Evolutionary conservation across 805 yeast genomes (phyloP).

Genomic region (Phaffomyces opuntiae): DNA sequence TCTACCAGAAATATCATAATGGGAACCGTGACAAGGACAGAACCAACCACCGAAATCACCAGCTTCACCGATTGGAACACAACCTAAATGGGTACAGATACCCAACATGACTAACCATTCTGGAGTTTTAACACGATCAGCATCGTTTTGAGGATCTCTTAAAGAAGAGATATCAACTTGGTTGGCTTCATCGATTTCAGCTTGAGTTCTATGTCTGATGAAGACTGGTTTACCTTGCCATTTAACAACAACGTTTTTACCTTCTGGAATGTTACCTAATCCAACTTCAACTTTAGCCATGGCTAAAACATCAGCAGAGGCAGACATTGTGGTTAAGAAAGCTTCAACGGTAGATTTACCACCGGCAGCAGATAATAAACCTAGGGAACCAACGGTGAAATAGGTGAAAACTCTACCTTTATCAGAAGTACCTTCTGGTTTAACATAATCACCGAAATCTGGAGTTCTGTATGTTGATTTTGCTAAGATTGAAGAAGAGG

Average conservation of each 20-base stretch:
- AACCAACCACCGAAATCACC: conserved; percentile 99
- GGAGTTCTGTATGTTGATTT: conserved; percentile 87
- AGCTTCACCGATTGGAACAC: conserved; percentile 99
- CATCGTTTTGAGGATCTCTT: conserved; percentile 92
- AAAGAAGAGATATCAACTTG: conserved; percentile 63
- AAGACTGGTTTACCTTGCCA: conserved; percentile 99
- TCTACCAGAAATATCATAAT: conserved; percentile 99
- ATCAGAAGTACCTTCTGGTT: conserved; percentile 63
- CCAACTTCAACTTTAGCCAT: conserved; percentile 99
- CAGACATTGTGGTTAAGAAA: conserved; percentile 88
- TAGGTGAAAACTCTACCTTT: conserved; percentile 82
- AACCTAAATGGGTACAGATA: conserved; percentile 99
- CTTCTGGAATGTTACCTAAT: conserved; percentile 88
- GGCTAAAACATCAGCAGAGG: conserved; percentile 98
- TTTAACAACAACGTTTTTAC: conserved; percentile 95
- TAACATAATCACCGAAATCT: conserved; percentile 76
- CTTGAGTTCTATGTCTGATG: conserved; percentile 95
- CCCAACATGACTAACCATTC: conserved; percentile 99
- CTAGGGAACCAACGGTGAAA: conserved; percentile 96
- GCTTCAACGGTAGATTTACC: conserved; percentile 95
- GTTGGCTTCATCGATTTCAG: conserved; percentile 94
- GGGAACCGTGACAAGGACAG: conserved; percentile 99
- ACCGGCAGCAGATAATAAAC: conserved; percentile 84
- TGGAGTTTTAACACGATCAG: conserved; percentile 92
- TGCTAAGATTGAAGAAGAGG: conserved; percentile 37